Percentiles rank a stretch among this genome's conserved stretches.
Evolutionary conservation across 2,329 filamentous ascomycete species (phyloP).

Genomic region (Microdochium trichocladiopsis): DNA sequence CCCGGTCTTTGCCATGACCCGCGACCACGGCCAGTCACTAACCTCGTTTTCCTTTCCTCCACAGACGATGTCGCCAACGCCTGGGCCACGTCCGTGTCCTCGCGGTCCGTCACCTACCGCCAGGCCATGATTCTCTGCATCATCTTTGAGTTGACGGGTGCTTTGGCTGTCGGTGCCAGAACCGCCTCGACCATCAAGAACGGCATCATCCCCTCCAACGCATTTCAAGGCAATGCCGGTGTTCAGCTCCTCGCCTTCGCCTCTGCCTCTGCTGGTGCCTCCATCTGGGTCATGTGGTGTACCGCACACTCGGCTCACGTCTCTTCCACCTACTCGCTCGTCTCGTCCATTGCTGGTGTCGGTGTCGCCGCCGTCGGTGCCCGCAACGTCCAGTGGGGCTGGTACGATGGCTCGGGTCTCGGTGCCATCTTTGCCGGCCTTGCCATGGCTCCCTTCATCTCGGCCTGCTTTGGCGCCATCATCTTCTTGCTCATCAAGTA

Average conservation of each 20-base stretch:
- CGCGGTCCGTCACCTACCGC: constrained; percentile 65
- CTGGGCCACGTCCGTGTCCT: constrained; percentile 76
- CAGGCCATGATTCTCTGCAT: constrained; percentile 62
- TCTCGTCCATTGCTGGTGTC: constrained; percentile 62
- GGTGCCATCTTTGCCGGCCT: constrained; percentile 67
- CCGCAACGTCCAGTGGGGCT: constrained; percentile 58
- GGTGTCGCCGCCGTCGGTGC: constrained; percentile 62
- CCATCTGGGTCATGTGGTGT: constrained; percentile 75
- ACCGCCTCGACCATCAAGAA: constrained; percentile 77
- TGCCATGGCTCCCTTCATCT: constrained; percentile 63
- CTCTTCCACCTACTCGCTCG: constrained; percentile 65
- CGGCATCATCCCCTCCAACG: constrained; percentile 56
- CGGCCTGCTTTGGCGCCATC: constrained; percentile 55
- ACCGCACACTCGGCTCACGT: constrained; percentile 67
- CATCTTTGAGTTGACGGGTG: constrained; percentile 62
- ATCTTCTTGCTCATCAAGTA: constrained; percentile 71
- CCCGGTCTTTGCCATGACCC: background rate
- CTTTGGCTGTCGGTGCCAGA: constrained; percentile 59
- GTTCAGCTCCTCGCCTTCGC: constrained; percentile 64
- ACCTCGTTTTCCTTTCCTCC: constrained; percentile 8
- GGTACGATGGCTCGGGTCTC: constrained; percentile 61
- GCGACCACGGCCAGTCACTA: background rate
- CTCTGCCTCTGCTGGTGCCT: constrained; percentile 56
- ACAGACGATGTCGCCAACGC: constrained; percentile 77
- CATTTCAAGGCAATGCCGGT: constrained; percentile 53